Base-by-base conservation (phyloP, 2,329 filamentous ascomycete species). In the Beauveria caledonica region DNA sequence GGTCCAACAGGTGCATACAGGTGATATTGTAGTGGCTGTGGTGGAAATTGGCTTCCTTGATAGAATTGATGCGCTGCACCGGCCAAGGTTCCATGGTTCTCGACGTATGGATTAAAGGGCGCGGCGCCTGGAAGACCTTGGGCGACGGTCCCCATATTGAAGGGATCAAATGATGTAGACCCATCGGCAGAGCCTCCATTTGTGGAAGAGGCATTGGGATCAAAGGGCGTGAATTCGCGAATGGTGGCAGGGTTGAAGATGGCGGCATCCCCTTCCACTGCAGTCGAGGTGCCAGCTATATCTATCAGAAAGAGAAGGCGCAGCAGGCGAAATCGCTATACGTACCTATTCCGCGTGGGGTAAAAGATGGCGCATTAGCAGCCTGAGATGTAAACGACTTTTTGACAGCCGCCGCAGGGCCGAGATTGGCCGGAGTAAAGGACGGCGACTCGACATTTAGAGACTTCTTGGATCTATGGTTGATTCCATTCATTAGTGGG, bases 371-470 rank as follows among this genome's bases (percentile, higher is more conserved):
- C 23, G 93, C 94, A 71, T 84, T 94, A n/a, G 89, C 92, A 60
- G 90, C 89, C 74, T 95, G 92, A 1, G 92, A 90, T 8, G 92
- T 94, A 64, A 97, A 92, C 9, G 87, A 87, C 10, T 87, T 82
- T 68, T 88, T 88, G 73, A 91, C 91, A 25, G 76, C 70, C 1
- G 76, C 74, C 25, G 76, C 73, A 48, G 80, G 66, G 62, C 75
- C 74, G 48, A 80, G 67, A 62, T 72, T 76, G 15, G 83, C 78
- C 6, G 93, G 93, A 0, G 91, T 97, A 72, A 99, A 99, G 52
- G 93, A 90, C 13, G 94, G 93, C 9, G 94, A 97, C 69, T 97
- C 94, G 69, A 96, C 94, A 73, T 96, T 99, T 66, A 99, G 81
- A 29, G 88, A 80, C 73, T 92, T 94, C 74, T 90, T 91, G 25